A percentile compares a stretch with the other conserved stretches of the same genome.
phyloP scores from a whole-genome alignment of 805 yeast species.

The Priceomyces medius region DNA sequence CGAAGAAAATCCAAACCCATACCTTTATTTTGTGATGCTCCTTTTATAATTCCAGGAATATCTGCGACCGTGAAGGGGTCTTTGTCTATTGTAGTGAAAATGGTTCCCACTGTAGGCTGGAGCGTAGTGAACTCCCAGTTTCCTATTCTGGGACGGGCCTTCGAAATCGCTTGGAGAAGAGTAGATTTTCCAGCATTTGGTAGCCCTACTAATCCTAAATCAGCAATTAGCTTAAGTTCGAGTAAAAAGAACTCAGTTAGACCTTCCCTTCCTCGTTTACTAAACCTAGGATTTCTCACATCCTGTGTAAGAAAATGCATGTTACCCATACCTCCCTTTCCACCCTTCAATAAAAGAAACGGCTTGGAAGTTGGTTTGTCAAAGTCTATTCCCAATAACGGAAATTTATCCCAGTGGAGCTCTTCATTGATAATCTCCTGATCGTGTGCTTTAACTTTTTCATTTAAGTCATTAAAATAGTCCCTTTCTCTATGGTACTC shows the following conservation, averaged over 20 bases:
- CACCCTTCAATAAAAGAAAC: constrained; percentile 72
- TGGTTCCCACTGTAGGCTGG: constrained; percentile 90
- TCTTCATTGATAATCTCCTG: constrained; percentile 57
- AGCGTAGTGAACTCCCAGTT: constrained; percentile 97
- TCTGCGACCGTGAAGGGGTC: constrained; percentile 91
- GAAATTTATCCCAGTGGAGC: constrained; percentile 63
- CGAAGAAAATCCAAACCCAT: constrained; percentile 91
- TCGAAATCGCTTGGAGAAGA: constrained; percentile 77
- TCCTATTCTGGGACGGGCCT: constrained; percentile 88
- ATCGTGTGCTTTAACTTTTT: constrained; percentile 67
- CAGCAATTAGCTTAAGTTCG: constrained; percentile 87
- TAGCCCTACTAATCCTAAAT: constrained; percentile 88
- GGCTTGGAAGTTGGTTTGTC: constrained; percentile 63
- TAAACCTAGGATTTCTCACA: constrained; percentile 86
- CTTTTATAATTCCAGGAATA: constrained; percentile 92
- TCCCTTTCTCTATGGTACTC: constrained; percentile 64
- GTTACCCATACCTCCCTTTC: constrained; percentile 93
- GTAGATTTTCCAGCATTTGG: constrained; percentile 98
- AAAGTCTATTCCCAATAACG: constrained; percentile 78
- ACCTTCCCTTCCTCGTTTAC: constrained; percentile 75
- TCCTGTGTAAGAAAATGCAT: constrained; percentile 87
- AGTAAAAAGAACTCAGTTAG: constrained; percentile 66
- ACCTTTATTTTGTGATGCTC: constrained; percentile 82
- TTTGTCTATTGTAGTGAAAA: constrained; percentile 60
- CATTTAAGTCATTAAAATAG: constrained; percentile 64